A percentile compares a stretch with the other conserved stretches of the same genome.
Conservation (phyloP, 306 rosid species). For the Corylus americana region DNA sequence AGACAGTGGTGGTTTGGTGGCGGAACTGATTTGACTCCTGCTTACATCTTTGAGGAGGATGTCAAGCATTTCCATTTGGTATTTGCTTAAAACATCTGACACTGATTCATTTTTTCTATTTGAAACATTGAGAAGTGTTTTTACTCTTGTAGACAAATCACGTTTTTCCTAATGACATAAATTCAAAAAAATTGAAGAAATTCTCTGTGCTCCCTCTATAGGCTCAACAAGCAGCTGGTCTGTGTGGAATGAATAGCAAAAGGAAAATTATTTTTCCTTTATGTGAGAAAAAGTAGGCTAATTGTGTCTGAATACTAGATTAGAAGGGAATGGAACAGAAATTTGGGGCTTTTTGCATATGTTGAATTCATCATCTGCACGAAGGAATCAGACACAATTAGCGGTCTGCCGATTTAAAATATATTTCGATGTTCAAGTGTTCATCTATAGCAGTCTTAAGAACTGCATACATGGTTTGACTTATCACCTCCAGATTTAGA, state of each 20-base stretch:
- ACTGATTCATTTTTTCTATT: not conserved
- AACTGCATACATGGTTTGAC: not conserved
- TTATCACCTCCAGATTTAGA: not conserved
- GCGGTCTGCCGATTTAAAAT: not conserved
- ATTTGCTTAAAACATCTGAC: constrained; percentile 24
- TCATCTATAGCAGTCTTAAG: not conserved
- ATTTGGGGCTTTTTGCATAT: not conserved
- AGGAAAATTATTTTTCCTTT: not conserved
- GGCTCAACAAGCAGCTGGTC: not conserved
- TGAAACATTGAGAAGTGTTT: not conserved
- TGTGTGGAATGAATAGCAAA: not conserved
- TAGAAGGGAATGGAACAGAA: not conserved
- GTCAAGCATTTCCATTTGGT: constrained; percentile 94
- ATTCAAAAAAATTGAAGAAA: not conserved
- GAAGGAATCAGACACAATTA: not conserved
- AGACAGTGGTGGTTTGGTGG: constrained; percentile 99
- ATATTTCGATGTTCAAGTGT: not conserved
- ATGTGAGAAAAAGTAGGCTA: not conserved
- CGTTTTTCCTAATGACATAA: not conserved
- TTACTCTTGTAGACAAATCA: not conserved
- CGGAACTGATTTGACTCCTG: constrained; percentile 96
- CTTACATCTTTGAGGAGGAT: constrained; percentile 93
- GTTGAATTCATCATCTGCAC: not conserved
- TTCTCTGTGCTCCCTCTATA: not conserved
- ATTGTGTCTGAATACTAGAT: not conserved